phyloP scores from a whole-genome alignment of 1,139 yeast genomes.

The Hansenula anomala region DNA sequence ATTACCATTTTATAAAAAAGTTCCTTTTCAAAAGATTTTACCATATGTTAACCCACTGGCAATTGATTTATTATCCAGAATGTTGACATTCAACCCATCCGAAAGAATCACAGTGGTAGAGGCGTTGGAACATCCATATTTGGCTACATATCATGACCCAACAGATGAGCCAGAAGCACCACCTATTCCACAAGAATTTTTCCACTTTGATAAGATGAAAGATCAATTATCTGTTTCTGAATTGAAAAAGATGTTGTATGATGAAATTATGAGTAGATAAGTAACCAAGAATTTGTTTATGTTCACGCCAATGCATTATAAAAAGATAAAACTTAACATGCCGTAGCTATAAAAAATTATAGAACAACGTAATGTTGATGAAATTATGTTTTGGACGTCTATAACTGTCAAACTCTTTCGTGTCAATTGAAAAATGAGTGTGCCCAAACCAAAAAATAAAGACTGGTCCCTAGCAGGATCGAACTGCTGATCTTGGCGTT shows the following conservation, averaged over 20 bases:
- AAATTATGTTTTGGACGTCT: too few relatives aligned
- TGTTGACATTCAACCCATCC: slow-evolving; percentile 60
- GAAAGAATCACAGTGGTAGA: slow-evolving; percentile 61
- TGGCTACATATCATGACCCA: slow-evolving; percentile 64
- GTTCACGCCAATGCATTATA: too few relatives aligned
- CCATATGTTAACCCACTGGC: slow-evolving; percentile 52
- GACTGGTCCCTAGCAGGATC: slow-evolving; percentile 81
- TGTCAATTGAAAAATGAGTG: too few relatives aligned
- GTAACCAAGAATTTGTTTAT: too few relatives aligned
- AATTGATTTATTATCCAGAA: slow-evolving; percentile 52
- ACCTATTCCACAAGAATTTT: slow-evolving; percentile 49
- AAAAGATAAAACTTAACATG: too few relatives aligned
- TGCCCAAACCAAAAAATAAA: background rate
- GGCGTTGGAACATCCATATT: slow-evolving; percentile 64
- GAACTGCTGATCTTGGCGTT: slow-evolving; percentile 81
- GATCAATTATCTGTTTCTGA: slow-evolving; percentile 44
- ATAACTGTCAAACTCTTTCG: too few relatives aligned
- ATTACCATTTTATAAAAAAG: slow-evolving; percentile 48
- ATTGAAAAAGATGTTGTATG: slow-evolving; percentile 48
- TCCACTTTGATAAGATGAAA: slow-evolving; percentile 56
- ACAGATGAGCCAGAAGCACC: slow-evolving; percentile 63
- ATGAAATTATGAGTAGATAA: slow-evolving; percentile 40
- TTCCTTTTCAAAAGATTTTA: slow-evolving; percentile 39
- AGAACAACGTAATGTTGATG: too few relatives aligned
- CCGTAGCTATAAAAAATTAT: too few relatives aligned